A percentile compares a stretch with the other conserved stretches of the same genome.
phyloP scores from a whole-genome alignment of 257 asterid genomes.

The Solanum phureja region DNA sequence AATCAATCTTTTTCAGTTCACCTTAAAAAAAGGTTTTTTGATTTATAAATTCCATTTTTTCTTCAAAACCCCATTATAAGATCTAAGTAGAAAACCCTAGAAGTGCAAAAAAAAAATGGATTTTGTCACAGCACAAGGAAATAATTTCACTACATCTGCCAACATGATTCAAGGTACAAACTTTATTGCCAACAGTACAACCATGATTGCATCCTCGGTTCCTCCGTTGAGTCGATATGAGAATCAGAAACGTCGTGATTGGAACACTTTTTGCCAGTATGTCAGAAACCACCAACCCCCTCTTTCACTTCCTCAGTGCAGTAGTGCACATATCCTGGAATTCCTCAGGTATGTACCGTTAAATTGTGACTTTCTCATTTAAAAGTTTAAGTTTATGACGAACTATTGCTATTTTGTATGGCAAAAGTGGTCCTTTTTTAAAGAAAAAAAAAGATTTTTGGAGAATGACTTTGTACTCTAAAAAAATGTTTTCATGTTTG shows the following conservation, averaged over 20 bases:
- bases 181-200: not conserved
- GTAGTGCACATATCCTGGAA: conserved; percentile 14
- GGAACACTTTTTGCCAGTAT: conserved; percentile 35
- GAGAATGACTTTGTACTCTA: not conserved
- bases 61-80: not conserved
- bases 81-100: not conserved
- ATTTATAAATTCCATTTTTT: not conserved
- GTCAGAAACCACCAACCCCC: conserved; percentile 24
- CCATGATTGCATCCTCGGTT: not conserved
- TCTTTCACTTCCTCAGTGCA: conserved; percentile 7
- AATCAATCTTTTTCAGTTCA: not conserved
- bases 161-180: not conserved
- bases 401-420: not conserved
- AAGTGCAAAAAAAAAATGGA: not conserved
- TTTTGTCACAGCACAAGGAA: not conserved
- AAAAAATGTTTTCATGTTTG: not conserved
- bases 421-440: too few species aligned
- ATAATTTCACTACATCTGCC: not conserved
- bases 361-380: not conserved
- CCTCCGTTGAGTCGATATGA: conserved; percentile 19
- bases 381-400: not conserved
- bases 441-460: not conserved
- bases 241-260: conserved; percentile 32
- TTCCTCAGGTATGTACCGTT: conserved; percentile 1
- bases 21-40: not conserved